A percentile compares a stretch with the other conserved stretches of the same genome.
Evolutionary conservation across 805 yeast genomes (phyloP).

Genomic region (Yarrowia osloensis): DNA sequence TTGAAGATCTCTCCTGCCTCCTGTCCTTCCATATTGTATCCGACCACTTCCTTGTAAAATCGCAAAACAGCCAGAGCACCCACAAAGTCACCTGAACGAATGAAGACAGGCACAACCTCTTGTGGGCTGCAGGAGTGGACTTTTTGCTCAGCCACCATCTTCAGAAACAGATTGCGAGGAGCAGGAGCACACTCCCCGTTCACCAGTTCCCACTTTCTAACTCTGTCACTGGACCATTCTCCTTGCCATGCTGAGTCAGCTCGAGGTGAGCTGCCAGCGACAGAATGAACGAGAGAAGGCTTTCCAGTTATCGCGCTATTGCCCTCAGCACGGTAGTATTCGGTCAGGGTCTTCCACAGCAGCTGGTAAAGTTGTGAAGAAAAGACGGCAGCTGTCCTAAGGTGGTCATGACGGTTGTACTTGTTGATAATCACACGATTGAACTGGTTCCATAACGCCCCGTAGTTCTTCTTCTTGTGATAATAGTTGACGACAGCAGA

Average conservation of each 20-base stretch:
- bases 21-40: background rate
- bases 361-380: background rate
- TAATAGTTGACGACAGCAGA: slow-evolving; percentile 10
- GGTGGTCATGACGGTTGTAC: background rate
- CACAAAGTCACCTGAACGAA: slow-evolving; percentile 13
- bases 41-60: slow-evolving; percentile 25
- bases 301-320: background rate
- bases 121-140: background rate
- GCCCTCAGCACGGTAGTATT: background rate
- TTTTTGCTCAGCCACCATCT: slow-evolving; percentile 19
- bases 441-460: background rate
- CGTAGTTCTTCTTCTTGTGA: slow-evolving; percentile 6
- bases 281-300: background rate
- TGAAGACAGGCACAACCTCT: background rate
- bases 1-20: slow-evolving; percentile 1
- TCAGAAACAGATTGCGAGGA: slow-evolving; percentile 17
- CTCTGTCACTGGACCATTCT: background rate
- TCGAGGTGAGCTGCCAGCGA: background rate
- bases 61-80: slow-evolving; percentile 16
- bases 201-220: background rate
- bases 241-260: slow-evolving; percentile 3
- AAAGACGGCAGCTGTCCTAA: background rate
- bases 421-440: slow-evolving; percentile 2
- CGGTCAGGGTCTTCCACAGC: slow-evolving; percentile 5
- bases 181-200: slow-evolving; percentile 6